phyloP scores from a whole-genome alignment of 148 eudicot species.

The Diospyros lotus region DNA sequence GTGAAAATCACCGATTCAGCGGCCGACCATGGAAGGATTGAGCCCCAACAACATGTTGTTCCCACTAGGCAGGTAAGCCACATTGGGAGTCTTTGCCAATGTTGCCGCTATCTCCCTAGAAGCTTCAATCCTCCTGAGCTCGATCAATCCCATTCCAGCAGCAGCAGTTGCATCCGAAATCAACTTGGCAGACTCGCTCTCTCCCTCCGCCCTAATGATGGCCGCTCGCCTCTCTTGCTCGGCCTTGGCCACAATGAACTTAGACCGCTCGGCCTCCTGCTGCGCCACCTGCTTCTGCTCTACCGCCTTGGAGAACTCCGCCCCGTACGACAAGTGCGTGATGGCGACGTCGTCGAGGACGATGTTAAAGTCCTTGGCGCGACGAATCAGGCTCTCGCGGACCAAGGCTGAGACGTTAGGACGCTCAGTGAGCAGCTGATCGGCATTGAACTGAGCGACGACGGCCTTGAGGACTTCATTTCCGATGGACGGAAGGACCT shows the following conservation, averaged over 20 bases:
- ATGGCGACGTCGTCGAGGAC: constrained; percentile 92
- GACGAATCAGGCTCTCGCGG: constrained; percentile 61
- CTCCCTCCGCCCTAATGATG: constrained; percentile 94
- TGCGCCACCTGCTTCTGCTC: constrained; percentile 99
- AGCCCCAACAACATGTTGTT: constrained; percentile 66
- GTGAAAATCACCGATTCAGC: constrained; percentile 30
- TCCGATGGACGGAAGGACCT: constrained; percentile 88
- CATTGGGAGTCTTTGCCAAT: constrained; percentile 61
- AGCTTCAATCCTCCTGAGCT: constrained; percentile 96
- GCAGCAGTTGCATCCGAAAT: constrained; percentile 86
- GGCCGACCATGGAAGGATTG: constrained; percentile 55
- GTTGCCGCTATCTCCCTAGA: constrained; percentile 76
- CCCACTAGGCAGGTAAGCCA: constrained; percentile 71
- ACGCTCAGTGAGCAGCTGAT: constrained; percentile 86
- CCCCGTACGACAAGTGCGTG: constrained; percentile 86
- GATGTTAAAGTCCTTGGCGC: constrained; percentile 90
- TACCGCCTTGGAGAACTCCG: constrained; percentile 91
- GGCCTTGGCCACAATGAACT: constrained; percentile 81
- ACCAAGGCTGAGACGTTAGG: constrained; percentile 82
- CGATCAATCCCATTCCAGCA: constrained; percentile 89
- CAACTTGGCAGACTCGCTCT: constrained; percentile 91
- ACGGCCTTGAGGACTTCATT: constrained; percentile 90
- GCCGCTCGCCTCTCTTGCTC: constrained; percentile 98
- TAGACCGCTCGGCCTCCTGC: constrained; percentile 99
- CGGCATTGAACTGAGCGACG: constrained; percentile 87